Base-by-base conservation (phyloP, 129 eudicot species). In the Glebionis coronaria region DNA sequence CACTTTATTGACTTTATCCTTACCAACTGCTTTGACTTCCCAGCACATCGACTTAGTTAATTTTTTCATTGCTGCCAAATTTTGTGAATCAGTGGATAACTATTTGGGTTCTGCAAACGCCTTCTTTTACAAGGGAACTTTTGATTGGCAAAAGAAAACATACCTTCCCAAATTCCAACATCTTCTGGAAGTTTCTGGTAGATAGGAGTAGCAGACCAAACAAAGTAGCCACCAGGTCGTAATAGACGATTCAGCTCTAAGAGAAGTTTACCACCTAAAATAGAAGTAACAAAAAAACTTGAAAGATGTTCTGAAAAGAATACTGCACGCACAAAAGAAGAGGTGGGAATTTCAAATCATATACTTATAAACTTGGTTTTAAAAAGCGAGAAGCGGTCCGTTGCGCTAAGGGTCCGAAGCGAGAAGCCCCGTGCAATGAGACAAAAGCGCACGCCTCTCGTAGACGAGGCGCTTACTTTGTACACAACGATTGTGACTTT, bases 131-230 rank as follows among this genome's bases (percentile, higher is more conserved):
- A 55, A 59, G 31, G 35, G 56, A 53, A 29, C 54, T 11, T 38
- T 11, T 27, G 0, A 35, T 50, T 35, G 27, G 27, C 47, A 40
- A 23, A 52, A 45, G 27, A 49, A 10, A 35, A 42, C 54, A 19
- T 78, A 87, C 97, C 97, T 20, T 90, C 80, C 97, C 91, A 84
- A 73, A 90, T 90, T 75, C 78, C 95, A 65, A 80, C 95, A 80
- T 90, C 97, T 82, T 90, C 97, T 4, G 82, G 72, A 67, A 73
- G 72, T 55, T 82, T 90, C 82, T 82, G 95, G 67, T 90, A 90
- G 67, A 90, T 73, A 40, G 97, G 97, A 67, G 97, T 90, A 40
- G 97, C 97, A 76, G 97, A 90, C 97, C 97, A 90, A 20, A 90
- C 95, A 74, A 90, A 90, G 79, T 63, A 87, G 44, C 97, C 97